These are phyloP conservation scores for Penicillium polonicum DNA, from an alignment of 2,329 filamentous ascomycete genomes.

Conservation along the genomic window DNA sequence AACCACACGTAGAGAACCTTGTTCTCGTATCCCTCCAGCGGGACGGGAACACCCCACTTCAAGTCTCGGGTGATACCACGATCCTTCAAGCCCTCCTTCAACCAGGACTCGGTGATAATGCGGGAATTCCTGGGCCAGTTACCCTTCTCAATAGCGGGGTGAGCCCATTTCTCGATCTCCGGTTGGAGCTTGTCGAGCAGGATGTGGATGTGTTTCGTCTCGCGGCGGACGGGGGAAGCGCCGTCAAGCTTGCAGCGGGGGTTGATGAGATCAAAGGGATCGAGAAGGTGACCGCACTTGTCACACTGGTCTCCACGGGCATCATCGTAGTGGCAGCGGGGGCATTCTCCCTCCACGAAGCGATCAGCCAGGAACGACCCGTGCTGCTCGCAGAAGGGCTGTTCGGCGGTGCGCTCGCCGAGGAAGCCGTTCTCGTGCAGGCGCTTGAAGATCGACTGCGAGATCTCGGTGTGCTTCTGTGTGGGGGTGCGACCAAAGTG, in stretches of 20 bases:
- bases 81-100: constrained; percentile 75
- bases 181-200: constrained; percentile 78
- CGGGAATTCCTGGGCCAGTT: constrained; percentile 47
- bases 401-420: constrained; percentile 80
- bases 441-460: constrained; percentile 84
- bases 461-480: constrained; percentile 82
- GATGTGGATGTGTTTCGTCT: constrained; percentile 91
- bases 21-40: constrained; percentile 61
- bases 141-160: constrained; percentile 69
- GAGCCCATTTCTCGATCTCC: constrained; percentile 74
- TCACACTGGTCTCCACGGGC: constrained; percentile 74
- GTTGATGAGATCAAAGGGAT: constrained; percentile 74
- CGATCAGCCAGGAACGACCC: constrained; percentile 74
- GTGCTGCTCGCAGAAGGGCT: constrained; percentile 78
- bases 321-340: constrained; percentile 60
- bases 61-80: constrained; percentile 90
- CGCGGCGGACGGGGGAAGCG: constrained; percentile 71
- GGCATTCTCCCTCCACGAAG: constrained; percentile 53
- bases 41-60: constrained; percentile 75
- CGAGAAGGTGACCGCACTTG: constrained; percentile 69
- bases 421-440: constrained; percentile 87
- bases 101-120: constrained; percentile 48
- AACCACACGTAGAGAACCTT: constrained; percentile 95
- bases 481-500: constrained; percentile 93
- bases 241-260: constrained; percentile 90